phyloP scores from a whole-genome alignment of 1,139 yeast genomes.

The Dujonia santamariae region DNA sequence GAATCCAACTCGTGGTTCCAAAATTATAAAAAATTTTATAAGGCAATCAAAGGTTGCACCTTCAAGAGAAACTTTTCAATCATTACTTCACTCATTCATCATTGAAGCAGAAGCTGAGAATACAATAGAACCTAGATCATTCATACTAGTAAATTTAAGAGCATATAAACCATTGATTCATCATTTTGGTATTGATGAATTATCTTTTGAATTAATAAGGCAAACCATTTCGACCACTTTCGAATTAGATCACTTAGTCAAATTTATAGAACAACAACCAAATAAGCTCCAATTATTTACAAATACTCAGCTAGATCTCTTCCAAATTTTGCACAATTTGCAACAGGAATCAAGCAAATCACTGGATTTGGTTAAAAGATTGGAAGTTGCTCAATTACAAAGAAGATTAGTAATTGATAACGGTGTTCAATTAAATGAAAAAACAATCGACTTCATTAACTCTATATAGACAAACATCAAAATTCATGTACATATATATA shows the following conservation, averaged over 20 bases:
- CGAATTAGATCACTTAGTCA: slow-evolving; percentile 33
- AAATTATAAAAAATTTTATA: slow-evolving; percentile 19
- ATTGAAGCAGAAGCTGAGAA: neutral
- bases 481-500: neutral
- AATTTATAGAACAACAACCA: slow-evolving; percentile 14
- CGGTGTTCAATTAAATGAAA: slow-evolving; percentile 10
- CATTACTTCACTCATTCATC: slow-evolving; percentile 9
- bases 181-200: slow-evolving; percentile 18
- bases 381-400: slow-evolving; percentile 19
- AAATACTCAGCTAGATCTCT: slow-evolving; percentile 6
- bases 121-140: slow-evolving; percentile 7
- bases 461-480: neutral
- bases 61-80: slow-evolving; percentile 21
- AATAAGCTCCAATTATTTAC: slow-evolving; percentile 13
- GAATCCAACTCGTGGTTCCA: slow-evolving; percentile 17
- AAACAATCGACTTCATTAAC: slow-evolving; percentile 6
- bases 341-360: neutral
- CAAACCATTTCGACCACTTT: slow-evolving; percentile 18
- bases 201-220: slow-evolving; percentile 19
- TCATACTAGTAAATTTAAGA: slow-evolving; percentile 21
- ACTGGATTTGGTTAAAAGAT: slow-evolving; percentile 14
- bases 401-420: slow-evolving; percentile 13
- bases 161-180: slow-evolving; percentile 31
- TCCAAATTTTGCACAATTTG: neutral
- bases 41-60: slow-evolving; percentile 22